Conservation (phyloP, 768 basidiomycete genomes). For the Trametes elegans region DNA sequence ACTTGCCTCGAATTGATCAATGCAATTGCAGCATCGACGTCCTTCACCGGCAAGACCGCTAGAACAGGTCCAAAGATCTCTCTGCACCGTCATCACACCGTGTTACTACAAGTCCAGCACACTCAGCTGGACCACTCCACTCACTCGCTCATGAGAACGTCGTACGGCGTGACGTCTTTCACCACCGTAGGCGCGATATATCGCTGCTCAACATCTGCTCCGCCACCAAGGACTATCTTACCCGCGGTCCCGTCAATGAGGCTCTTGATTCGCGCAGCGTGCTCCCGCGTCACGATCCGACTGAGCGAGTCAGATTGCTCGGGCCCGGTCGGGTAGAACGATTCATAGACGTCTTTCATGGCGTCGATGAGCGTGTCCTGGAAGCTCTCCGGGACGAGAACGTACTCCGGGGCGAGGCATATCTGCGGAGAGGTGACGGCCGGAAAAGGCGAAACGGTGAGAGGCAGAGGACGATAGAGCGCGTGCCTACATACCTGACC, state of each 20-base stretch:
- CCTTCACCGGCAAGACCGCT: conserved; percentile 69
- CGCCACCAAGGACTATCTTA: conserved; percentile 61
- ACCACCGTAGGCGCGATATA: conserved; percentile 77
- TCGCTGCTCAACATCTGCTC: conserved; percentile 51
- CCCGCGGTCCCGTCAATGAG: conserved; percentile 69
- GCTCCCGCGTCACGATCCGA: conserved; percentile 52
- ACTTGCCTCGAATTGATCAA: conserved; percentile 60
- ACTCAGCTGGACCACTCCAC: conserved; percentile 26
- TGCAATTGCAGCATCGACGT: conserved; percentile 67
- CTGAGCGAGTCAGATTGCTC: conserved; percentile 42
- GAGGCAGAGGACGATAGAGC: background rate
- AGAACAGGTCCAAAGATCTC: conserved; percentile 86
- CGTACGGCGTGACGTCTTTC: conserved; percentile 54
- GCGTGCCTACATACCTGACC: conserved; percentile 41
- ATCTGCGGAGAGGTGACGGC: conserved; percentile 39
- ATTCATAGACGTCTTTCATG: conserved; percentile 44
- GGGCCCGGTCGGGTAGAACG: conserved; percentile 52
- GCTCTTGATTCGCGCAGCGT: conserved; percentile 58
- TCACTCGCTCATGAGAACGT: conserved; percentile 77
- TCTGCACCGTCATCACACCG: conserved; percentile 33
- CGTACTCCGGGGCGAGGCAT: conserved; percentile 63
- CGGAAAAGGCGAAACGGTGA: background rate
- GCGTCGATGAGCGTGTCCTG: conserved; percentile 41
- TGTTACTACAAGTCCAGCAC: background rate
- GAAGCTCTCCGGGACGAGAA: conserved; percentile 42